Base-by-base conservation (phyloP, 495 filamentous ascomycete species). In the Trichoderma virens region DNA sequence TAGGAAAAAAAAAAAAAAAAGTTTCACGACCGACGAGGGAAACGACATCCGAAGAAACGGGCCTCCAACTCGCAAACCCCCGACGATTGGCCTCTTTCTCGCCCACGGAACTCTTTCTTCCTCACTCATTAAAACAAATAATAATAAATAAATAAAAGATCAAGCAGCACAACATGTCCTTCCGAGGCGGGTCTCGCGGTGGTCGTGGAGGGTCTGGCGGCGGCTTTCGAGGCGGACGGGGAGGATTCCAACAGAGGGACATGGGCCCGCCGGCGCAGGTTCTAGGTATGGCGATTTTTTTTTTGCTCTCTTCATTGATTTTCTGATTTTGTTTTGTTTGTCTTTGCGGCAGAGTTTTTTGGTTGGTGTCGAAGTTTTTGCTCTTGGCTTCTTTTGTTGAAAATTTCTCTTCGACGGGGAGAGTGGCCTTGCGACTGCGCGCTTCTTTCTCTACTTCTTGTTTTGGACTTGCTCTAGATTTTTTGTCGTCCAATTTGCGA, bases 261-360 rank as follows among this genome's bases (percentile, higher is more conserved):
- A 74, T 78, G 65, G 82, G 82, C 65, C 82, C 82, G 67, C 82
- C 82, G 25, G 79, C 76, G 61, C 68, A 66, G 31, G 80, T 85
- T 64, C 74, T 80, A n/a, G 79, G 64, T 65, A 62, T 43, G 63
- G 14, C 13, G 27, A 61, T 7, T 25, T 16, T 60, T 59, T 28
- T 43, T 41, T 27, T 5, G 20, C 8, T 59, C 28, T 61, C 64
- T 65, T 60, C 64, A 18, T n/a, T 13, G 25, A 3, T 41, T 61
- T 61, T 20, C 11, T 35, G 32, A 35, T 35, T 35, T 35, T 35
- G 4, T 11, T 35, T 35, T 35, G 5, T 11, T 35, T 35, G 32
- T 35, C 11, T 35, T 11, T 35, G 32, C 32, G 5, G 54, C 25
- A 3, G 16, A 9, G 11, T 6, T 59, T 32, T 59, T 28, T 32